phyloP scores from a whole-genome alignment of 352 stramenopile species.

The Pythium coloratum region DNA sequence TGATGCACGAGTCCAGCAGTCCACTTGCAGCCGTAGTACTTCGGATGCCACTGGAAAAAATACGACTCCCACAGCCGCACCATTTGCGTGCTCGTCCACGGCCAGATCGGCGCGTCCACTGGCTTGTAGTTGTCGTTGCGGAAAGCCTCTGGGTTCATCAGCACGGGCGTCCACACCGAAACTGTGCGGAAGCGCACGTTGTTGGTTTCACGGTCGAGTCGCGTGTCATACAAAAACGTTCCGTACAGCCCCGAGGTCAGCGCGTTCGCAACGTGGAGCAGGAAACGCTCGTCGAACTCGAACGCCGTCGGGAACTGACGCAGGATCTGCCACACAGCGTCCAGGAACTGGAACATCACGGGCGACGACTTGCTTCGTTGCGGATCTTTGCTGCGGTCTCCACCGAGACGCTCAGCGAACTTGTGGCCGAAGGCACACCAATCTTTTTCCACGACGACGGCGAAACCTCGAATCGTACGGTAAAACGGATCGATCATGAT shows the following conservation, averaged over 20 bases:
- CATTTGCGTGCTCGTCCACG: slow-evolving; percentile 80
- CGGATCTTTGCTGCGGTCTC: slow-evolving; percentile 72
- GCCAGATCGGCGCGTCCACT: slow-evolving; percentile 65
- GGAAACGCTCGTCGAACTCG: slow-evolving; percentile 85
- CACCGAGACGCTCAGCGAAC: slow-evolving; percentile 66
- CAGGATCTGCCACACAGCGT: slow-evolving; percentile 83
- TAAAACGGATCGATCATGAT: slow-evolving; percentile 89
- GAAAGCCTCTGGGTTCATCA: slow-evolving; percentile 49
- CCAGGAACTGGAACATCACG: slow-evolving; percentile 87
- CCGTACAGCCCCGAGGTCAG: slow-evolving; percentile 81
- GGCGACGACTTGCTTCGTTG: slow-evolving; percentile 78
- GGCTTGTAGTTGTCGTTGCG: slow-evolving; percentile 52
- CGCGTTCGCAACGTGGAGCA: slow-evolving; percentile 79
- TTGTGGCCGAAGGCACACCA: slow-evolving; percentile 88
- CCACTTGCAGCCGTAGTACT: slow-evolving; percentile 81
- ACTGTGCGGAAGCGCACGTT: slow-evolving; percentile 51
- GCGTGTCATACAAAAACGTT: slow-evolving; percentile 80
- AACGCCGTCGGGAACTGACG: slow-evolving; percentile 81
- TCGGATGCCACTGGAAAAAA: slow-evolving; percentile 86
- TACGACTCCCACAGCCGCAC: slow-evolving; percentile 81
- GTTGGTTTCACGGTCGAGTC: slow-evolving; percentile 69
- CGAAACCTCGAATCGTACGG: slow-evolving; percentile 83
- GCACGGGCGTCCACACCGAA: slow-evolving; percentile 80
- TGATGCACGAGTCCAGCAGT: slow-evolving; percentile 51
- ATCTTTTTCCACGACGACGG: slow-evolving; percentile 83